Conservation (phyloP, 192 early-diverging fungal genomes). For the Linnemannia exigua region DNA sequence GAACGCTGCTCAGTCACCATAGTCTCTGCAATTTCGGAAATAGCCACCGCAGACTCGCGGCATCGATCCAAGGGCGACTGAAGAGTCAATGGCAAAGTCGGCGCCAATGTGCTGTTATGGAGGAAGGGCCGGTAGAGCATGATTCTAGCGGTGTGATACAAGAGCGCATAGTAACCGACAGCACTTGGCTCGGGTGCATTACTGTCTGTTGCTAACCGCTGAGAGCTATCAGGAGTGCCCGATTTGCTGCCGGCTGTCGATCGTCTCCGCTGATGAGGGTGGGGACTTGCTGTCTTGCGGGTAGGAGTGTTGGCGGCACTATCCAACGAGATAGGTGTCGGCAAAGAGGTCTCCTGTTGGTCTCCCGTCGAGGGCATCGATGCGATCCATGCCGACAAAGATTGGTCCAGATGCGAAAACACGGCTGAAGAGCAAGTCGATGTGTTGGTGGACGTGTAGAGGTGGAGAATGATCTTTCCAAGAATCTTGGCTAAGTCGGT, state of each 20-base stretch:
- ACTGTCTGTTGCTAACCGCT: neutral
- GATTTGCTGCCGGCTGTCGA: neutral
- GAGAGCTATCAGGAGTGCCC: neutral
- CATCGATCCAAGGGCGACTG: slow-evolving; percentile 40
- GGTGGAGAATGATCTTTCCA: slow-evolving; percentile 41
- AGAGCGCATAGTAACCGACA: slow-evolving; percentile 26
- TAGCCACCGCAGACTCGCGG: slow-evolving; percentile 45
- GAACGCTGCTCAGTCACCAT: slow-evolving; percentile 42
- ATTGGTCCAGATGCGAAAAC: slow-evolving; percentile 46
- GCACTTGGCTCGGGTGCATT: neutral
- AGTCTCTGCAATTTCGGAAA: slow-evolving; percentile 50
- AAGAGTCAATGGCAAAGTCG: slow-evolving; percentile 32
- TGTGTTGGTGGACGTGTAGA: slow-evolving; percentile 42
- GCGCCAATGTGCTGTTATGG: slow-evolving; percentile 29
- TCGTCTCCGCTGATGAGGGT: slow-evolving; percentile 9
- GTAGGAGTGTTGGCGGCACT: neutral
- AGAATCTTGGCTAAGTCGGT: slow-evolving; percentile 49
- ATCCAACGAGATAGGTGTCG: slow-evolving; percentile 10
- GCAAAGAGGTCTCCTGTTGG: neutral
- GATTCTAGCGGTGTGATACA: slow-evolving; percentile 46
- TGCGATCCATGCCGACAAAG: slow-evolving; percentile 39
- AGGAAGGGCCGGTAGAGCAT: slow-evolving; percentile 52
- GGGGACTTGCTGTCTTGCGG: slow-evolving; percentile 14
- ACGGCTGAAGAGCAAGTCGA: slow-evolving; percentile 45
- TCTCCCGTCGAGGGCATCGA: slow-evolving; percentile 17